phyloP scores from a whole-genome alignment of 164 flowering plant genomes.

The Dillenia turbinata region DNA sequence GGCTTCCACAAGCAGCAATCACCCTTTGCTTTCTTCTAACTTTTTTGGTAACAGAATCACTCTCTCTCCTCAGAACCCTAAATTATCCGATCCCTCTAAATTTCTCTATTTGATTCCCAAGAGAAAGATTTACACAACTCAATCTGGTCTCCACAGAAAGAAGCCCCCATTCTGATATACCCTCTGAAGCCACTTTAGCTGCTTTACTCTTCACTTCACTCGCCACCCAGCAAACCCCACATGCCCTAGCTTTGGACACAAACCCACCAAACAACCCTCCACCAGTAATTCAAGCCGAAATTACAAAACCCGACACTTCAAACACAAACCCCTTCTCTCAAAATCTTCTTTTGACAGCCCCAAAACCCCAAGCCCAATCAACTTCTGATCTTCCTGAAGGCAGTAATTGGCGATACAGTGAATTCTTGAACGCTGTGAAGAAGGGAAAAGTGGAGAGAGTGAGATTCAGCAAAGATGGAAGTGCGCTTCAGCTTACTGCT shows the following conservation, averaged over 20 bases:
- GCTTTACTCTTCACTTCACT: conserved; percentile 59
- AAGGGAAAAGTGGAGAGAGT: conserved; percentile 95
- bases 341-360: conserved; percentile 56
- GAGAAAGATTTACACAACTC: conserved; percentile 20
- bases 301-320: conserved; percentile 31
- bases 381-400: conserved; percentile 86
- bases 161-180: conserved; percentile 20
- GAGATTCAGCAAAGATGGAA: conserved; percentile 87
- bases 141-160: conserved; percentile 17
- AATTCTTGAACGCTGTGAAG: conserved; percentile 89
- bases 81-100: conserved; percentile 23
- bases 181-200: conserved; percentile 56
- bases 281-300: conserved; percentile 53
- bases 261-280: conserved; percentile 24
- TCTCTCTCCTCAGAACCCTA: conserved; percentile 53
- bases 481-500: conserved; percentile 81
- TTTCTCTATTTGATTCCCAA: conserved; percentile 11
- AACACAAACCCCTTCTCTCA: conserved; percentile 55
- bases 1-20: conserved; percentile 28
- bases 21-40: conserved; percentile 45
- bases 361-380: conserved; percentile 52
- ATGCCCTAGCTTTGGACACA: conserved; percentile 49
- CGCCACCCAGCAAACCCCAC: conserved; percentile 24
- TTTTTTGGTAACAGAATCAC: conserved; percentile 42
- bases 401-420: conserved; percentile 91